These are phyloP conservation scores for Fusarium pseudograminearum DNA, from an alignment of 2,329 filamentous ascomycete species.

Conservation along the genomic window DNA sequence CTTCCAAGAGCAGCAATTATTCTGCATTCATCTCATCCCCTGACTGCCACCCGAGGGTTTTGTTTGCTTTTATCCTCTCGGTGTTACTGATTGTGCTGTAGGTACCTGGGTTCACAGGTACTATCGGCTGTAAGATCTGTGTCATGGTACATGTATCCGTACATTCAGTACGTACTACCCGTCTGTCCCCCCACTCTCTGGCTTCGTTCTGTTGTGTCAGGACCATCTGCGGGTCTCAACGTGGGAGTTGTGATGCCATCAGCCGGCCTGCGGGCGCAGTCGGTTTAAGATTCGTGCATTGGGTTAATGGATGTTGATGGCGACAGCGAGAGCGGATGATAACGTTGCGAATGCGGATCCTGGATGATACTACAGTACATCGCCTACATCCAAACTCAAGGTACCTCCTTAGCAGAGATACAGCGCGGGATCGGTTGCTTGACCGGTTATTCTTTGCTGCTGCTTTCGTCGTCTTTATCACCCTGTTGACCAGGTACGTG, in stretches of 20 bases:
- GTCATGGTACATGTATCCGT: not conserved
- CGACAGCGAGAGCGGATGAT: constrained; percentile 44
- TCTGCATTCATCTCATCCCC: not conserved
- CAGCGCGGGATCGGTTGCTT: constrained; percentile 13
- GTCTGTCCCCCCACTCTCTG: constrained; percentile 39
- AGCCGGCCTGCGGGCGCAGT: constrained; percentile 47
- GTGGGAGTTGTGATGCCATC: constrained; percentile 50
- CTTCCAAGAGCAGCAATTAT: constrained; percentile 8
- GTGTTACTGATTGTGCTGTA: constrained; percentile 15
- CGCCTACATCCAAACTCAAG: not conserved
- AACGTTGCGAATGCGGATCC: constrained; percentile 45
- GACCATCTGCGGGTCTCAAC: constrained; percentile 46
- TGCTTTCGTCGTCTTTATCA: constrained; percentile 7
- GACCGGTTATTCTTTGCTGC: not conserved
- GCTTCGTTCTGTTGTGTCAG: constrained; percentile 43
- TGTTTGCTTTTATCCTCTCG: constrained; percentile 35
- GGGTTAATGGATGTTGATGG: constrained; percentile 31
- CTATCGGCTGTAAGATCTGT: not conserved
- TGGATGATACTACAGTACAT: not conserved
- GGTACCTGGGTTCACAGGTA: not conserved
- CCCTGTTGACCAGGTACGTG: constrained; percentile 9
- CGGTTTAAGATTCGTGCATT: constrained; percentile 47
- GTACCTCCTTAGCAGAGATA: constrained; percentile 25
- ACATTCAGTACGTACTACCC: constrained; percentile 1
- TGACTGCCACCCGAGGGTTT: not conserved